Evolutionary conservation across 768 basidiomycete genomes (phyloP), one percentile per base, ranked within the genome.

Genomic region (Tricholoma sp.): DNA sequence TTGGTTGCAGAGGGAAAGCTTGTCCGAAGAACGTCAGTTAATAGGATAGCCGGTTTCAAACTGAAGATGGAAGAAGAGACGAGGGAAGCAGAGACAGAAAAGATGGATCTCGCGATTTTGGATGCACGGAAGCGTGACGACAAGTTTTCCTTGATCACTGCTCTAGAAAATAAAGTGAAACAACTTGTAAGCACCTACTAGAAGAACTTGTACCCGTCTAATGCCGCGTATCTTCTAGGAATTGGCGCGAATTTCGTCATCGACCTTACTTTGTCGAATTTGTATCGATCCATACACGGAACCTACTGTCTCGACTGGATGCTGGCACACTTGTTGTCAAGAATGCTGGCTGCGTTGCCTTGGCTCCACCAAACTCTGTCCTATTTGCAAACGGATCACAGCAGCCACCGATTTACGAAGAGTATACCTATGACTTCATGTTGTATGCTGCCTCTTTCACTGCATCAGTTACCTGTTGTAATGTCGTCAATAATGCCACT

Each of bases 351-450:
- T 93, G 32, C 83, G 84, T n/a, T 91, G 91, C 68, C 76, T 93
- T 43, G 88, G 87, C 19, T 83, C 88, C 10, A 91, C 89, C 6
- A 89, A 85, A 65, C 77, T 92, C 14, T 93, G 90, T 67, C 90
- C 90, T 0, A 91, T 92, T 61, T 93, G 90, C 76, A 91, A 92
- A 70, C 82, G 91, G 51, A 93, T 93, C 55, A 92, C 90, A 24
- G 77, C 78, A 2, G 88, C 88, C 7, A 74, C 77, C n/a, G 89
- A 91, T 61, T 69, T 93, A 64, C 80, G 90, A 53, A 77, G 88
- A 61, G 77, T 93, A 54, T 93, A 91, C 72, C 71, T 93, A 61
- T 90, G 65, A 71, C 53, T 51, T 51, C 35, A 32, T 50, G 53
- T 52, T 51, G 34, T 22, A 21, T 53, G 14, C 53, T 54, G 45